phyloP scores from a whole-genome alignment of 1,139 yeast genomes.

The Lodderomyces metapsilosis region DNA sequence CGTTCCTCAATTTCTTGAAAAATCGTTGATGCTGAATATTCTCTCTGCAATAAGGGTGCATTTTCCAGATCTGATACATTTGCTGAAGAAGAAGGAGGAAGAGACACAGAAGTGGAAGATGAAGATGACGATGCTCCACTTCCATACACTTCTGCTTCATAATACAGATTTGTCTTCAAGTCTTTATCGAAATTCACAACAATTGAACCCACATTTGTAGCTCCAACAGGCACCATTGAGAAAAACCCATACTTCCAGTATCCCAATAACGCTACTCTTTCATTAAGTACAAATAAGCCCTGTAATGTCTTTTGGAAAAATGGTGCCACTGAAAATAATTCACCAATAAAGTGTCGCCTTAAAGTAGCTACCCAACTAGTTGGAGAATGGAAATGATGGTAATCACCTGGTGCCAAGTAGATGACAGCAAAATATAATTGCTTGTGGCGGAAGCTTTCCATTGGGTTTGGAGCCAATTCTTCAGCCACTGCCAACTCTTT shows the following conservation, averaged over 20 bases:
- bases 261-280: constrained; percentile 92
- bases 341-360: constrained; percentile 95
- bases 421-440: constrained; percentile 86
- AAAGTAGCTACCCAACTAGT: constrained; percentile 92
- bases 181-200: constrained; percentile 90
- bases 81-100: constrained; percentile 4
- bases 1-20: constrained; percentile 15
- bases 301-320: constrained; percentile 86
- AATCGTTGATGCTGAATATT: constrained; percentile 15
- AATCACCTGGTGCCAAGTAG: constrained; percentile 97
- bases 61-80: constrained; percentile 21
- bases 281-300: constrained; percentile 88
- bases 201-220: constrained; percentile 97
- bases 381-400: constrained; percentile 96
- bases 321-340: constrained; percentile 93
- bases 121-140: constrained; percentile 10
- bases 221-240: constrained; percentile 99
- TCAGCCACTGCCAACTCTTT: constrained; percentile 45
- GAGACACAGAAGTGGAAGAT: background rate
- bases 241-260: constrained; percentile 97
- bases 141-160: constrained; percentile 53
- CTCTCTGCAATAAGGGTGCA: constrained; percentile 32
- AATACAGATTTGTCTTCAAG: constrained; percentile 75
- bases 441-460: constrained; percentile 42
- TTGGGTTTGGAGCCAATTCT: constrained; percentile 38